Evolutionary conservation across 371 early-diverging fungal genomes (phyloP).

Genomic region (Fennellomyces sp.): DNA sequence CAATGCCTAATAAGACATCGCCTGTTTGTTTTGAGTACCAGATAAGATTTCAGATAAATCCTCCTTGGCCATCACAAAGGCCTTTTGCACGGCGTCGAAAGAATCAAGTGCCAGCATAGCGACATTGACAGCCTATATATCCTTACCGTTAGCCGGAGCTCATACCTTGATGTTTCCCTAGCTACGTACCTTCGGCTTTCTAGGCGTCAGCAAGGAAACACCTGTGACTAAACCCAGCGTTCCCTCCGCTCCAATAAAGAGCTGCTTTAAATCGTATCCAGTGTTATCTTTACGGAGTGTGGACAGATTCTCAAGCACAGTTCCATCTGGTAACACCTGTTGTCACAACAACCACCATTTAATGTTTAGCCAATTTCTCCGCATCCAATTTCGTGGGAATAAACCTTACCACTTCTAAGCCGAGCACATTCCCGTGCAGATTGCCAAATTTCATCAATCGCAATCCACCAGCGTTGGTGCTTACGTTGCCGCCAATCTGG

Average conservation of each 20-base stretch:
- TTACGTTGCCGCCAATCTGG: slow-evolving; percentile 91
- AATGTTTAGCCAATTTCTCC: background rate
- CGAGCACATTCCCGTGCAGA: slow-evolving; percentile 88
- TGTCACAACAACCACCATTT: background rate
- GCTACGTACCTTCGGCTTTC: slow-evolving; percentile 29
- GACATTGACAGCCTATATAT: slow-evolving; percentile 37
- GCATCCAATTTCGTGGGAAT: background rate
- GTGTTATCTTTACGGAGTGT: slow-evolving; percentile 90
- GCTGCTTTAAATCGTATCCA: slow-evolving; percentile 82
- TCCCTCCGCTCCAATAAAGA: slow-evolving; percentile 91
- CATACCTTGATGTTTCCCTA: background rate
- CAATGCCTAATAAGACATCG: background rate
- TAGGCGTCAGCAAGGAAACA: slow-evolving; percentile 66
- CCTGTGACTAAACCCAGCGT: slow-evolving; percentile 85
- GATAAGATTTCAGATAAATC: slow-evolving; percentile 52
- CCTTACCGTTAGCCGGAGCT: background rate
- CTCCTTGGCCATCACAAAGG: slow-evolving; percentile 47
- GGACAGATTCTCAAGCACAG: slow-evolving; percentile 81
- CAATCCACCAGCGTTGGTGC: slow-evolving; percentile 93
- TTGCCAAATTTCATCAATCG: slow-evolving; percentile 85
- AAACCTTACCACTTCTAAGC: slow-evolving; percentile 67
- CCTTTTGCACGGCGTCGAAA: slow-evolving; percentile 44
- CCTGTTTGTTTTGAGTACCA: slow-evolving; percentile 29
- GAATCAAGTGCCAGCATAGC: slow-evolving; percentile 43
- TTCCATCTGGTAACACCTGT: slow-evolving; percentile 88